These are phyloP conservation scores for Trichothecium sympodiale DNA, from an alignment of 2,329 filamentous ascomycete genomes.

Conservation along the genomic window DNA sequence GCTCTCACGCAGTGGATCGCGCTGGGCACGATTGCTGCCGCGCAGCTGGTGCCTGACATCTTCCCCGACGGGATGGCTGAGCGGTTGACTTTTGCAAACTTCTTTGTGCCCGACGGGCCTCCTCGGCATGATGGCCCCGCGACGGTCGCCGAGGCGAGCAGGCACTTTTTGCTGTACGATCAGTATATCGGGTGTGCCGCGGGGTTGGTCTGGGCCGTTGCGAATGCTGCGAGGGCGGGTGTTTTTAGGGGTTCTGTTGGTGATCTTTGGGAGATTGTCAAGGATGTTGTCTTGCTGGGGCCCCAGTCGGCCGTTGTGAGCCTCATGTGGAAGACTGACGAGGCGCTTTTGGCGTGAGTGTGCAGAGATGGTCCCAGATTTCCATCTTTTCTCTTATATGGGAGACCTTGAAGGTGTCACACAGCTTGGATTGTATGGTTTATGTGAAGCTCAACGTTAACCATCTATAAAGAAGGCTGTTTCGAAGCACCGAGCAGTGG, in stretches of 20 bases:
- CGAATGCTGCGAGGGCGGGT: conserved; percentile 8
- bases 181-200: conserved; percentile 10
- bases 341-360: background rate
- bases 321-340: conserved; percentile 2
- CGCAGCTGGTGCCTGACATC: conserved; percentile 5
- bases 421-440: no score
- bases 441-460: no score
- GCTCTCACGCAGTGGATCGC: conserved; percentile 13
- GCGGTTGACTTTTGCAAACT: conserved; percentile 4
- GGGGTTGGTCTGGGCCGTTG: conserved; percentile 9
- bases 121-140: conserved; percentile 4
- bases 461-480: no score
- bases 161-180: conserved; percentile 16
- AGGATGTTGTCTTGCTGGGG: conserved; percentile 1
- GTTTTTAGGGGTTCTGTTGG: background rate
- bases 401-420: no score
- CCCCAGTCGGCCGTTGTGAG: conserved; percentile 1
- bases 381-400: no score
- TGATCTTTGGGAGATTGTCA: background rate
- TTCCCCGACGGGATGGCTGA: conserved; percentile 10
- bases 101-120: conserved; percentile 12
- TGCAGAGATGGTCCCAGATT: no score
- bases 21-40: conserved; percentile 7
- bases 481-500: no score
- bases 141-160: conserved; percentile 5